phyloP scores from a whole-genome alignment of 2,329 filamentous ascomycete genomes.

The Arachnomyces sp. region DNA sequence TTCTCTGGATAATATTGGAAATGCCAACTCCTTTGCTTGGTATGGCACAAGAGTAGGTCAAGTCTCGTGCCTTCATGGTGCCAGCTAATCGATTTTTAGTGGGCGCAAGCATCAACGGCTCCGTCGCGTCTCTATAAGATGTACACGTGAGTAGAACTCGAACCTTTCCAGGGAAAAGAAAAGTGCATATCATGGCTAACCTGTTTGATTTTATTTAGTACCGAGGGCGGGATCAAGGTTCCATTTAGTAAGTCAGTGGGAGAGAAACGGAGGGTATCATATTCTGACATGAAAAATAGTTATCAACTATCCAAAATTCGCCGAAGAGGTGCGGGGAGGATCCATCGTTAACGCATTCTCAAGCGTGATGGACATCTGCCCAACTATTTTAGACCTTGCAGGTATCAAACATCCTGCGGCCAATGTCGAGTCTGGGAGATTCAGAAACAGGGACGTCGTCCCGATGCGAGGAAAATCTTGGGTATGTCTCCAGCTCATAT shows the following conservation, averaged over 20 bases:
- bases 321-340: background rate
- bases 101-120: constrained; percentile 43
- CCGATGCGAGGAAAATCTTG: constrained; percentile 25
- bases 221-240: constrained; percentile 30
- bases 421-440: constrained; percentile 5
- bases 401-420: constrained; percentile 23
- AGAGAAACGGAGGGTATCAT: too few species aligned
- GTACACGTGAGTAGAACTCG: constrained; percentile 14
- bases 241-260: constrained; percentile 17
- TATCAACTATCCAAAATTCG: constrained; percentile 19
- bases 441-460: constrained; percentile 24
- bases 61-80: too few species aligned
- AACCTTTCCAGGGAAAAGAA: too few species aligned
- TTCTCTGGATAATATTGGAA: constrained; percentile 40
- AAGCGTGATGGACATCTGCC: constrained; percentile 32
- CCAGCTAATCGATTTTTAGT: constrained; percentile 18
- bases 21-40: constrained; percentile 42
- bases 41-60: constrained; percentile 31
- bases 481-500: constrained; percentile 23
- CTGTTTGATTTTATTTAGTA: too few species aligned
- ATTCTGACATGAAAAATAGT: constrained; percentile 15
- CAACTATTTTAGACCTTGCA: constrained; percentile 30
- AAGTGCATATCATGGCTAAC: too few species aligned
- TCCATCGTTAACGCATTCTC: constrained; percentile 24
- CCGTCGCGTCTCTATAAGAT: constrained; percentile 25